Conservation (phyloP, 2,329 filamentous ascomycete species). For the Herpotrichia juniperi region DNA sequence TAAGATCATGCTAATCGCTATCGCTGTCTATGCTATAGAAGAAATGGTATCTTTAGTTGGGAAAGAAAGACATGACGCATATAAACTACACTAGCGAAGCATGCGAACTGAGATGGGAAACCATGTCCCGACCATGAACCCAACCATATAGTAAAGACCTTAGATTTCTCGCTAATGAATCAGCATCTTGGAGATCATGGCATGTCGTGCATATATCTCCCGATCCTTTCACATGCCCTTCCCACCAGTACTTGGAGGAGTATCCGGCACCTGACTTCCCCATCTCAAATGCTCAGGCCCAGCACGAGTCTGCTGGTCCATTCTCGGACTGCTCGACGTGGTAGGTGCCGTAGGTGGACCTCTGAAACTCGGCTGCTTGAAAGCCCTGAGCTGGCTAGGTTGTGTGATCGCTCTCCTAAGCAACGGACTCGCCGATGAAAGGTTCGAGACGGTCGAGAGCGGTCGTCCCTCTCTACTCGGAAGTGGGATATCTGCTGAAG, state of each 20-base stretch:
- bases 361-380: constrained; percentile 29
- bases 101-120: no score
- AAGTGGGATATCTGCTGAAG: constrained; percentile 25
- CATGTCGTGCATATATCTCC: neutral
- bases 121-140: no score
- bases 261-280: constrained; percentile 28
- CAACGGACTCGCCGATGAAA: constrained; percentile 40
- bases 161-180: no score
- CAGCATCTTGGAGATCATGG: no score
- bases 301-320: constrained; percentile 5
- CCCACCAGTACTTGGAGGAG: constrained; percentile 31
- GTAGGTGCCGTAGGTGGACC: constrained; percentile 27
- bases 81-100: no score
- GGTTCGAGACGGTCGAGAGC: constrained; percentile 12
- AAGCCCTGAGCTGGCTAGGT: constrained; percentile 19
- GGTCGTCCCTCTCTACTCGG: constrained; percentile 14
- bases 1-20: no score
- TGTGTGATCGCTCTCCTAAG: constrained; percentile 40
- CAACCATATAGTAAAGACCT: no score
- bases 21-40: constrained; percentile 1
- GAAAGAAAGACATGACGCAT: neutral
- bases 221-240: constrained; percentile 9
- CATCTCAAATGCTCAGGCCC: constrained; percentile 12
- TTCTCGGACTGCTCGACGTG: constrained; percentile 25
- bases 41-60: constrained; percentile 5